Evolutionary conservation across 2,329 filamentous ascomycete genomes (phyloP).

Genomic region (Neodidymelliopsis sp.): DNA sequence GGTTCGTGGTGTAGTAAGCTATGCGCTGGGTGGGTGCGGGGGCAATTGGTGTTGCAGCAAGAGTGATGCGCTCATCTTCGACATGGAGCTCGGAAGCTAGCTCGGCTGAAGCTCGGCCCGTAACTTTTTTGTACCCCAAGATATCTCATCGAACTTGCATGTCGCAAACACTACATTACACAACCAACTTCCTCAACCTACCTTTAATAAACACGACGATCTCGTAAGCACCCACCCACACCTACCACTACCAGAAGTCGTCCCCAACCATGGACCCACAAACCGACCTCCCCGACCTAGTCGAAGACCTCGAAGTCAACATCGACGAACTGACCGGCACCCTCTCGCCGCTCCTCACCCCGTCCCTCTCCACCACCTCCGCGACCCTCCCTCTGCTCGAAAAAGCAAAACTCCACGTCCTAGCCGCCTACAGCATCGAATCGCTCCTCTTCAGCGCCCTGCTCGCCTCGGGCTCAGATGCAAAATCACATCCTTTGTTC

Average conservation of each 20-base stretch:
- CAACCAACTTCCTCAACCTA: background rate
- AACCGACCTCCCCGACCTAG: constrained; percentile 67
- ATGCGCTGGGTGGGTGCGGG: background rate
- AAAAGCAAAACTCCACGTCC: constrained; percentile 91
- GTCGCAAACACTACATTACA: constrained; percentile 1
- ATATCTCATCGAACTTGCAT: background rate
- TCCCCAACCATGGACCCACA: constrained; percentile 57
- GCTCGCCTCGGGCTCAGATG: constrained; percentile 77
- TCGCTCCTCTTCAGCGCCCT: constrained; percentile 87
- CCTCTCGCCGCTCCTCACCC: constrained; percentile 75
- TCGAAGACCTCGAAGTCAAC: constrained; percentile 78
- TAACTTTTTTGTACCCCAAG: constrained; percentile 27
- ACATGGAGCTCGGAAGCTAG: background rate
- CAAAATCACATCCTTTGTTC: constrained; percentile 85
- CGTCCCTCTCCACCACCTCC: constrained; percentile 70
- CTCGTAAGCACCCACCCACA: too few species aligned
- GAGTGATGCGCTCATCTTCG: constrained; percentile 13
- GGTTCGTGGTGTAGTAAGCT: background rate
- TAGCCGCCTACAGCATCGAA: constrained; percentile 87
- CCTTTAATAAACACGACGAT: too few species aligned
- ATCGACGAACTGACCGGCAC: constrained; percentile 80
- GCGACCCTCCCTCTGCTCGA: constrained; percentile 89
- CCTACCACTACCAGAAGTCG: background rate
- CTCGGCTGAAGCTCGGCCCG: constrained; percentile 31
- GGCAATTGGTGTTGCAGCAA: background rate